Evolutionary conservation across 2,329 filamentous ascomycete species (phyloP).

Genomic region (Ophiocordyceps sinensis): DNA sequence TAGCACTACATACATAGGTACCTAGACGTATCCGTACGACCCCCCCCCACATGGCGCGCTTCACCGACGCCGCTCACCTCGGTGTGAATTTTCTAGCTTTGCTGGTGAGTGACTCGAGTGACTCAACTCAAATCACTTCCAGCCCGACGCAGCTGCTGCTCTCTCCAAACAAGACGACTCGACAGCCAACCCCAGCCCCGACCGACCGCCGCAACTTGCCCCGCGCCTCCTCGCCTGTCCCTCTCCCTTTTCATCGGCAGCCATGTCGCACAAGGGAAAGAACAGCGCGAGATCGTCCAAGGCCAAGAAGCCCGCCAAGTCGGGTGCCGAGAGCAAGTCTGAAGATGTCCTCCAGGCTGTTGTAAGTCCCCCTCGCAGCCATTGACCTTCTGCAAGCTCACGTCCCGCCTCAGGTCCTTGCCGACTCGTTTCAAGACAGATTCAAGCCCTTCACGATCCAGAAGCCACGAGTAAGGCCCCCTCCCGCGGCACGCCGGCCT

Average conservation of each 20-base stretch:
- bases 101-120: too few species aligned
- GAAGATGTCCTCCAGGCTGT: constrained; percentile 45
- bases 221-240: background rate
- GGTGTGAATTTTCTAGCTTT: constrained; percentile 12
- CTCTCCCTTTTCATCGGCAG: constrained; percentile 2
- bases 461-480: constrained; percentile 53
- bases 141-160: constrained; percentile 8
- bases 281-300: constrained; percentile 24
- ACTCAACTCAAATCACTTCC: constrained; percentile 11
- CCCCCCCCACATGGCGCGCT: background rate
- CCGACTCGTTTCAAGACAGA: constrained; percentile 87
- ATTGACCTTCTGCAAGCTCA: constrained; percentile 7
- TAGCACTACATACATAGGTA: too few species aligned
- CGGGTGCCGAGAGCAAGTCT: constrained; percentile 36
- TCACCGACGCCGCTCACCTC: constrained; percentile 10
- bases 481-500: too few species aligned
- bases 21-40: too few species aligned
- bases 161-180: background rate
- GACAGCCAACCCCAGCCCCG: background rate
- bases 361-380: constrained; percentile 24
- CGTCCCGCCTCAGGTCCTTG: constrained; percentile 49
- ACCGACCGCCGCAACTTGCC: background rate
- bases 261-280: constrained; percentile 33
- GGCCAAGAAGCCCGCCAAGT: constrained; percentile 38
- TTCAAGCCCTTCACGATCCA: constrained; percentile 84